These are phyloP conservation scores for Ophiostoma fasciatum DNA, from an alignment of 2,329 filamentous ascomycete species.

Conservation along the genomic window DNA sequence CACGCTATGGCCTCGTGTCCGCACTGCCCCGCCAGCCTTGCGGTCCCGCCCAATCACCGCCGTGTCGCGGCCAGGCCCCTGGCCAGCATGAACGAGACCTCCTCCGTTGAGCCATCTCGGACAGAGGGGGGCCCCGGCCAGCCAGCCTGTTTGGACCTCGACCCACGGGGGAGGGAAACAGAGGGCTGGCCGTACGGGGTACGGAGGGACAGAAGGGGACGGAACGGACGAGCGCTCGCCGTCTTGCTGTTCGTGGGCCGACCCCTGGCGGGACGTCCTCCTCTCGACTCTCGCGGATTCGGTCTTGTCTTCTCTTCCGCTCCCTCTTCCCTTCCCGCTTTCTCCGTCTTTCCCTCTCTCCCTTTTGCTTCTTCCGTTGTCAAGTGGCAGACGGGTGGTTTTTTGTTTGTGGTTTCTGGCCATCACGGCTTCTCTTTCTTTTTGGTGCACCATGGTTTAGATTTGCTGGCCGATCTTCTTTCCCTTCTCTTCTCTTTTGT, in stretches of 20 bases:
- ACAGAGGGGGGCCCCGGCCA: conserved; percentile 13
- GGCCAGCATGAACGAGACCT: conserved; percentile 16
- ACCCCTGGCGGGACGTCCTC: too few species aligned
- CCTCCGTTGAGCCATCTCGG: conserved; percentile 14
- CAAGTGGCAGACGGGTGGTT: conserved; percentile 1
- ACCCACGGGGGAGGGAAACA: conserved; percentile 4
- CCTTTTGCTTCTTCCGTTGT: conserved; percentile 1
- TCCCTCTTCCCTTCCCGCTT: conserved; percentile 2
- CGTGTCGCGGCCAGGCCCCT: conserved; percentile 4
- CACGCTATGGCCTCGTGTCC: too few species aligned
- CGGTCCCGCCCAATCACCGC: conserved; percentile 18
- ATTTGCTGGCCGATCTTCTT: not conserved
- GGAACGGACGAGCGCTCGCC: too few species aligned
- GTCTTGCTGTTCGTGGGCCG: too few species aligned
- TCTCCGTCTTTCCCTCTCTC: not conserved
- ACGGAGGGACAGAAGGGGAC: too few species aligned
- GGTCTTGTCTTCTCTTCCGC: not conserved
- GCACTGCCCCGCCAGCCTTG: conserved; percentile 20
- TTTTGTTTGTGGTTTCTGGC: not conserved
- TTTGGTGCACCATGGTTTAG: conserved; percentile 1
- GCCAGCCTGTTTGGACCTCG: conserved; percentile 17
- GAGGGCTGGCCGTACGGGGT: too few species aligned
- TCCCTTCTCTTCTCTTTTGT: not conserved
- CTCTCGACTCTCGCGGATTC: not conserved
- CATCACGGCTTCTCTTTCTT: not conserved